These are phyloP conservation scores for Ophiognomonia clavigignenti-juglandacearum DNA, from an alignment of 2,329 filamentous ascomycete genomes.

Conservation along the genomic window DNA sequence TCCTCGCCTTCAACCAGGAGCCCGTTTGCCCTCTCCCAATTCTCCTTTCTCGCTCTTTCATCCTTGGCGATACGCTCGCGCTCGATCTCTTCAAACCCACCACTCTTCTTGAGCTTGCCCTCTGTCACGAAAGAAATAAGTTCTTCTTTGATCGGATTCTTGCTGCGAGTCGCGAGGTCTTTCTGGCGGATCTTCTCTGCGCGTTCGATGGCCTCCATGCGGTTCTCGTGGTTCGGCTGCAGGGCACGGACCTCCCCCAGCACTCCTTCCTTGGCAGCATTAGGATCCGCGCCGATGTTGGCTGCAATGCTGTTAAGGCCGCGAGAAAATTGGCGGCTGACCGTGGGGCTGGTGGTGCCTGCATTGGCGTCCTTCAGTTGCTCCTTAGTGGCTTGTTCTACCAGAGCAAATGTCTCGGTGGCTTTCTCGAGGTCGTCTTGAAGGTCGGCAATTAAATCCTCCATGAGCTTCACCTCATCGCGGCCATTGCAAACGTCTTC, in stretches of 20 bases:
- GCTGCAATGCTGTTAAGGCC: constrained; percentile 50
- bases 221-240: constrained; percentile 88
- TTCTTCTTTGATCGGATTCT: constrained; percentile 78
- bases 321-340: constrained; percentile 45
- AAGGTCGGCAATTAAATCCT: constrained; percentile 88
- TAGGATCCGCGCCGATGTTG: constrained; percentile 55
- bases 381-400: constrained; percentile 97
- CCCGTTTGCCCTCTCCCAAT: constrained; percentile 64
- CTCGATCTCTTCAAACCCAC: constrained; percentile 91
- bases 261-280: constrained; percentile 82
- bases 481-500: constrained; percentile 94
- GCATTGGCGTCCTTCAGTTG: constrained; percentile 73
- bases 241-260: constrained; percentile 89
- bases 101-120: constrained; percentile 91
- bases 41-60: constrained; percentile 77
- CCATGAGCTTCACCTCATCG: constrained; percentile 91
- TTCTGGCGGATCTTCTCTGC: constrained; percentile 88
- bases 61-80: constrained; percentile 79
- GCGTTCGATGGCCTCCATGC: constrained; percentile 93
- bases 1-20: constrained; percentile 39
- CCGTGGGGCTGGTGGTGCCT: constrained; percentile 42
- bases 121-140: constrained; percentile 81
- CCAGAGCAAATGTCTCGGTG: constrained; percentile 84
- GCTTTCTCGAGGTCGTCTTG: constrained; percentile 95
- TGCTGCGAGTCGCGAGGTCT: constrained; percentile 73